These are phyloP conservation scores for Russula sp. DNA, from an alignment of 768 basidiomycete genomes.

Conservation along the genomic window DNA sequence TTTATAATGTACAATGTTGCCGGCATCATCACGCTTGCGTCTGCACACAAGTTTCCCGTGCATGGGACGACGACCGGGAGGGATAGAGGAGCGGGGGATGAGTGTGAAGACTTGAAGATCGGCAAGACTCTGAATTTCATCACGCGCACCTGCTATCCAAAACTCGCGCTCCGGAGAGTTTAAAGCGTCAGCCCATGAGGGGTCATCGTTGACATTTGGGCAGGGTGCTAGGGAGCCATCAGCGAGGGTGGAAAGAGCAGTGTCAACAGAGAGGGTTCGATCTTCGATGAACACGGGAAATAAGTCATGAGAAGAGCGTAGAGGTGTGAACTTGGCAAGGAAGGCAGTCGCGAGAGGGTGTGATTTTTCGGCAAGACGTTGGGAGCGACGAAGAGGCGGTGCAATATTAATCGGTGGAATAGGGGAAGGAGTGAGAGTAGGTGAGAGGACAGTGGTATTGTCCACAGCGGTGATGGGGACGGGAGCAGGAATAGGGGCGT, in stretches of 20 bases:
- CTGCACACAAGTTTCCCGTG: background rate
- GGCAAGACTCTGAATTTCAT: background rate
- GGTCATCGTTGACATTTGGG: background rate
- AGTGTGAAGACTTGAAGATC: background rate
- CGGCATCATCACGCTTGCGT: background rate
- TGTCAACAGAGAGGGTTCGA: too few species aligned
- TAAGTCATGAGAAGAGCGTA: too few species aligned
- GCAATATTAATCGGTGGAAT: too few species aligned
- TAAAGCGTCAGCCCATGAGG: background rate
- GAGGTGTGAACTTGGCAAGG: too few species aligned
- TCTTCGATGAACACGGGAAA: too few species aligned
- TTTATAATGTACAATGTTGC: background rate
- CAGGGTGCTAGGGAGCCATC: background rate
- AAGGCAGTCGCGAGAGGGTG: too few species aligned
- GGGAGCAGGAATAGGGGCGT: too few species aligned
- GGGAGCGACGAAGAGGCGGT: too few species aligned
- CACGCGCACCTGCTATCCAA: background rate
- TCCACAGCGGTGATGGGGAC: too few species aligned
- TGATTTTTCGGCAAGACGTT: too few species aligned
- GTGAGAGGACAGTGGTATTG: too few species aligned
- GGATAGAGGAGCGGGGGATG: background rate
- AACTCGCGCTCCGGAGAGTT: background rate
- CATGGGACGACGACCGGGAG: background rate
- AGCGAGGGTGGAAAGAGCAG: background rate
- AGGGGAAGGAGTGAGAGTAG: too few species aligned